These are phyloP conservation scores for Fraxinus excelsior DNA, from an alignment of 257 asterid species.

Conservation along the genomic window DNA sequence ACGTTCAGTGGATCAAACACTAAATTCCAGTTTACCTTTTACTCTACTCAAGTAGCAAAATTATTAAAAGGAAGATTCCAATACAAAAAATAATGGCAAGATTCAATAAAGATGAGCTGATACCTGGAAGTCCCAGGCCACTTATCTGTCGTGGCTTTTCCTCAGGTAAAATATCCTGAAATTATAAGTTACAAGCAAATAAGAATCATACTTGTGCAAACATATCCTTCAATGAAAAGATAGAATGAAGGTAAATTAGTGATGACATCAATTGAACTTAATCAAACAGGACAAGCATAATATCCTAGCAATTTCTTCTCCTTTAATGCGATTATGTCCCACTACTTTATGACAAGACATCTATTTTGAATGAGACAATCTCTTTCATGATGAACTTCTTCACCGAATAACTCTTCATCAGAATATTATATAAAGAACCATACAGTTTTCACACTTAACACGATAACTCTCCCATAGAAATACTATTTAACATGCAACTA, in stretches of 20 bases:
- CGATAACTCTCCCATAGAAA: neutral
- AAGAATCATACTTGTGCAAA: conserved; percentile 19
- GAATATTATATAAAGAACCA: conserved; percentile 7
- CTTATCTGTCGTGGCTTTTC: conserved; percentile 85
- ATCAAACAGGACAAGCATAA: conserved; percentile 10
- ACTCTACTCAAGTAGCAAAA: conserved; percentile 10
- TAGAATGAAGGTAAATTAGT: neutral
- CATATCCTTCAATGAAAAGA: conserved; percentile 3
- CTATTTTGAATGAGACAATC: conserved; percentile 2
- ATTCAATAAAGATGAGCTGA: conserved; percentile 4
- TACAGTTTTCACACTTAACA: neutral
- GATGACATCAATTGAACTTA: conserved; percentile 13
- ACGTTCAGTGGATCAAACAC: conserved; percentile 11
- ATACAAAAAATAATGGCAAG: neutral
- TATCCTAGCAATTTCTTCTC: conserved; percentile 10
- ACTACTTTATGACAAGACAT: neutral
- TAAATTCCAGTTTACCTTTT: conserved; percentile 10
- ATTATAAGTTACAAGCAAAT: conserved; percentile 25
- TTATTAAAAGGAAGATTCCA: neutral
- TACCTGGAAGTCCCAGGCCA: conserved; percentile 98
- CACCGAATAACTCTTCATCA: conserved; percentile 11
- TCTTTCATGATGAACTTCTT: conserved; percentile 2
- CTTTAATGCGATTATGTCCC: neutral
- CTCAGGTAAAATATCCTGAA: conserved; percentile 77
- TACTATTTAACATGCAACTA: neutral